A percentile compares a stretch with the other conserved stretches of the same genome.
Evolutionary conservation across 2,329 filamentous ascomycete genomes (phyloP).

Genomic region (Penicillium sp.): DNA sequence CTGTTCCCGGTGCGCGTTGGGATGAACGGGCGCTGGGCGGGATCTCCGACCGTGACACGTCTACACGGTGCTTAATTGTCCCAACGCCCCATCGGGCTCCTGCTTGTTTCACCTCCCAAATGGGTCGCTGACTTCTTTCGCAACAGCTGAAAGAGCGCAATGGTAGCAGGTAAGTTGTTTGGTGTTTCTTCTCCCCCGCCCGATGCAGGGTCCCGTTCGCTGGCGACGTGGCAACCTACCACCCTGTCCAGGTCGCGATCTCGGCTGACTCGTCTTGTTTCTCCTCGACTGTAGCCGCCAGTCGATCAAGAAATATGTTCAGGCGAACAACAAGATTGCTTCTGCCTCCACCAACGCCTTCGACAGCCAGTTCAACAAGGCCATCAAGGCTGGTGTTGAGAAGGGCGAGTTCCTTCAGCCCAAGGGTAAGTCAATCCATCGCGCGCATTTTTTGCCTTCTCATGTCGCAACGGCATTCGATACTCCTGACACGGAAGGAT

Average conservation of each 20-base stretch:
- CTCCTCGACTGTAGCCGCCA: conserved; percentile 48
- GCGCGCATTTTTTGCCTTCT: no score
- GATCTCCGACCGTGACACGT: conserved; percentile 34
- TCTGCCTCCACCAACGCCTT: conserved; percentile 50
- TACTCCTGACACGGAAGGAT: no score
- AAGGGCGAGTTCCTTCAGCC: conserved; percentile 80
- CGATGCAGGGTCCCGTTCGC: no score
- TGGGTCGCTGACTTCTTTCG: conserved; percentile 23
- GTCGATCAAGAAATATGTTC: conserved; percentile 66
- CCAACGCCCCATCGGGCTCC: no score
- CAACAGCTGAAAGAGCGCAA: conserved; percentile 61
- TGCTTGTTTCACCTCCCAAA: no score
- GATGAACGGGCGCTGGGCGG: conserved; percentile 32
- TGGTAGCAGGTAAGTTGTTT: conserved; percentile 56
- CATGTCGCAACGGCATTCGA: no score
- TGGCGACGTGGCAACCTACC: conserved; percentile 14
- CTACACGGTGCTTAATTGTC: conserved; percentile 20
- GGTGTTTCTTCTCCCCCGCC: no score
- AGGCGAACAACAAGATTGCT: conserved; percentile 59
- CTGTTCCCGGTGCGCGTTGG: conserved; percentile 41
- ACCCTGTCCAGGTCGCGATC: no score
- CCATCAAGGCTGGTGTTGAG: conserved; percentile 70
- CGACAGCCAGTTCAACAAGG: conserved; percentile 75
- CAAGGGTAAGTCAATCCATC: conserved; percentile 61
- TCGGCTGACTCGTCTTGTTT: no score